phyloP scores from a whole-genome alignment of 169 alveolate species.

The Haemoproteus tartakovskyi region DNA sequence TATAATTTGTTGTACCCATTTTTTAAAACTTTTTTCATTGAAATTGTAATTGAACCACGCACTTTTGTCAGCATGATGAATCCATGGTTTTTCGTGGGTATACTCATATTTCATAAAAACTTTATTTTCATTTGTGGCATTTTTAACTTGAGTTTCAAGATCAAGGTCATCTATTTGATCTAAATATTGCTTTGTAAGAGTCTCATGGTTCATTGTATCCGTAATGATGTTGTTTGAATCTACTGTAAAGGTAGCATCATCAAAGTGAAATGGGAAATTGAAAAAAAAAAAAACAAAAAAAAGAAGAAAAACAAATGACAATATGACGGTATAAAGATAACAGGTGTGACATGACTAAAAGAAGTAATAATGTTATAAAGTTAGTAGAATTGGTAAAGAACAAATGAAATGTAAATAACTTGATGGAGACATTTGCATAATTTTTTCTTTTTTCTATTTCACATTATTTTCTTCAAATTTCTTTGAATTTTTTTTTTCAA shows the following conservation, averaged over 20 bases:
- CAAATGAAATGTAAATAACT: no score
- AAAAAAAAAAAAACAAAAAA: neutral
- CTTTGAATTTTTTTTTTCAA: no score
- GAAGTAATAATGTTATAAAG: no score
- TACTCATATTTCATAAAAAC: constrained; percentile 55
- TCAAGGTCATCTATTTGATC: constrained; percentile 25
- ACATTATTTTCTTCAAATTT: no score
- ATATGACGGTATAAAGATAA: no score
- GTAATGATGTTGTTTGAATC: no score
- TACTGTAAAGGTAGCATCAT: neutral
- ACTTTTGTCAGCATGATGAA: constrained; percentile 32
- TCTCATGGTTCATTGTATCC: no score
- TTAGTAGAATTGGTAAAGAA: no score
- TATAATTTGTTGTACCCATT: constrained; percentile 52
- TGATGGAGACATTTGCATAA: no score
- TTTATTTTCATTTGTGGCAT: constrained; percentile 50
- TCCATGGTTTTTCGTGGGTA: constrained; percentile 56
- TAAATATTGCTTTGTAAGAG: no score
- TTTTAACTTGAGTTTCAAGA: constrained; percentile 23
- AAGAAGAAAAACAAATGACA: neutral
- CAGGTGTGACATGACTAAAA: no score
- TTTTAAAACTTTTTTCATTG: constrained; percentile 40
- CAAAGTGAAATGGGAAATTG: neutral
- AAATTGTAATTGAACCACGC: constrained; percentile 63
- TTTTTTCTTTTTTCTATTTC: no score